phyloP scores from a whole-genome alignment of 2,329 filamentous ascomycete species.

The Fusarium clavum region DNA sequence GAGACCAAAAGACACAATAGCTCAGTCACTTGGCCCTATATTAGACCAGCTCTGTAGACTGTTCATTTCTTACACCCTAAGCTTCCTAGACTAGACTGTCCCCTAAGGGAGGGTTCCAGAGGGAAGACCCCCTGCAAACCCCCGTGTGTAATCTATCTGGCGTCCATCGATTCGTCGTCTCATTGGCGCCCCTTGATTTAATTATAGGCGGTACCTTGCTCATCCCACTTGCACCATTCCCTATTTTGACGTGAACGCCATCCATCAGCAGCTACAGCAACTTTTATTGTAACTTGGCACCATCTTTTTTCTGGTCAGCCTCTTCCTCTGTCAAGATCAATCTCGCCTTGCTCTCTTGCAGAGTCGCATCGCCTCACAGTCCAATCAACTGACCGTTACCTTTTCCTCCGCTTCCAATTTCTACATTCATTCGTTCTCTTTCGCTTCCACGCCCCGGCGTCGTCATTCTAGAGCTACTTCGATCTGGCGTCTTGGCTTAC shows the following conservation, averaged over 20 bases:
- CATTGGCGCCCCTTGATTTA: conserved; percentile 39
- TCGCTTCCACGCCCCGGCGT: conserved; percentile 10
- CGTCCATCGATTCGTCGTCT: conserved; percentile 21
- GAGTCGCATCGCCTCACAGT: not conserved
- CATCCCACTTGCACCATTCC: conserved; percentile 29
- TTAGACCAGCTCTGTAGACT: not conserved
- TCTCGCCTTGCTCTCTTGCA: not conserved
- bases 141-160: conserved; percentile 35
- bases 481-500: conserved; percentile 27
- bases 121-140: conserved; percentile 21
- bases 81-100: not conserved
- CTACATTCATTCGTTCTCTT: not conserved
- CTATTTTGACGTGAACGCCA: conserved; percentile 33
- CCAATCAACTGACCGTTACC: not conserved
- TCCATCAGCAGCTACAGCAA: conserved; percentile 11
- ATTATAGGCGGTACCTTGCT: conserved; percentile 35
- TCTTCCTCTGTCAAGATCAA: not conserved
- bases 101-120: not conserved
- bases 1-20: not conserved
- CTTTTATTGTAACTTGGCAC: conserved; percentile 22
- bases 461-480: conserved; percentile 20
- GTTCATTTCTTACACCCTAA: not conserved
- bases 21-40: not conserved
- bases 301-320: conserved; percentile 13
- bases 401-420: not conserved